Base-by-base conservation (phyloP, 2,329 filamentous ascomycete genomes). In the Tolypocladium guangdongense region DNA sequence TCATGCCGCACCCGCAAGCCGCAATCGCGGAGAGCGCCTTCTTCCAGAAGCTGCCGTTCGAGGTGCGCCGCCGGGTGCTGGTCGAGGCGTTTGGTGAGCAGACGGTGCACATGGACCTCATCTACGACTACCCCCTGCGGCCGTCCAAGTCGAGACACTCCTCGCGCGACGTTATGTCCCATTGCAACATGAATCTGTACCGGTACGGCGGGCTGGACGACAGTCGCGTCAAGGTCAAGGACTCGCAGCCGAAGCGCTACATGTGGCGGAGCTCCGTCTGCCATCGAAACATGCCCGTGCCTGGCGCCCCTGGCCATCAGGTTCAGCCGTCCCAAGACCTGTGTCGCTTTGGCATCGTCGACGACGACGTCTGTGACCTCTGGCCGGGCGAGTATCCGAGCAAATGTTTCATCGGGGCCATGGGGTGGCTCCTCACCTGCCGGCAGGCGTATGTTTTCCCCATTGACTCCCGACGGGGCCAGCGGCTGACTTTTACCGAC, bases 61-160 rank as follows among this genome's bases (percentile, higher is more conserved):
- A 71, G 56, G 61, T 71, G 7, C 63, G 69, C 20, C 63, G 60
- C 49, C 62, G 62, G 56, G 63, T 70, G 48, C 51, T 64, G 16
- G 43, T 54, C 3, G 56, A 55, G 7, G 62, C 61, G 11, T 63
- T 64, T 54, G 61, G 62, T 30, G 51, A 56, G 4, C 57, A 51
- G 8, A 60, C 55, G 7, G 38, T 63, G 2, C 60, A 64, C 52
- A 57, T 65, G 57, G 63, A 64, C 52, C 54, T 64, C 33, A 43
- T 36, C 30, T 48, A 36, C 30, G 45, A 48, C 7, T 37, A 35
- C 14, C 33, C 33, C 12, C 33, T 16, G 33, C 33, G 12, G 33
- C 33, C 53, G 37, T 4, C 36, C 36, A 37, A 20, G 14, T 20
- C 27, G 11, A 11, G 41, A 4, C 22, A 14, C 45, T 2, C 45